Conservation (phyloP, 306 rosid species). For the Alnus rubra region DNA sequence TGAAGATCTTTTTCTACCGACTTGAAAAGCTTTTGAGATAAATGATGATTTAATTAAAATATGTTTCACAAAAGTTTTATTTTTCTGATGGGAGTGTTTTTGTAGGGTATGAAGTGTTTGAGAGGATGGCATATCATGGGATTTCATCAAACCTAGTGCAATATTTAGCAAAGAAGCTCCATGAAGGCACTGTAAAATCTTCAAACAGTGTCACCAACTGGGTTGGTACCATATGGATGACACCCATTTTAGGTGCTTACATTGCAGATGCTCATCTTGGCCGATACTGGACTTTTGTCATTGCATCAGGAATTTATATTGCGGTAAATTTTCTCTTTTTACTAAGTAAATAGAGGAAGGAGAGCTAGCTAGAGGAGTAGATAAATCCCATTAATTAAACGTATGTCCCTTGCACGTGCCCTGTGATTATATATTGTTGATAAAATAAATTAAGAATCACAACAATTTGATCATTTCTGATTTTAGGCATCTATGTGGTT, state of each 20-base stretch:
- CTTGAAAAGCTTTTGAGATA: no score
- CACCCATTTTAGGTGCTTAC: constrained; percentile 63
- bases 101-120: constrained; percentile 68
- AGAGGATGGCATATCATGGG: constrained; percentile 88
- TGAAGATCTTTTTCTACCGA: no score
- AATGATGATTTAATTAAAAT: no score
- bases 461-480: no score
- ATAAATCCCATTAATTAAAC: no score
- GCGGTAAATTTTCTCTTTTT: constrained; percentile 32
- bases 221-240: constrained; percentile 70
- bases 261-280: constrained; percentile 58
- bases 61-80: no score
- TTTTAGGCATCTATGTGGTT: no score
- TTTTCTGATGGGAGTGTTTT: background rate
- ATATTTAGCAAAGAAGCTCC: constrained; percentile 61
- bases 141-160: constrained; percentile 62
- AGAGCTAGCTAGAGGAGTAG: no score
- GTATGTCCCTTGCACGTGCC: no score
- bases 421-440: no score
- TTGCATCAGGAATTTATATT: constrained; percentile 56
- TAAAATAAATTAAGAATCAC: no score
- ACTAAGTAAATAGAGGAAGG: background rate
- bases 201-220: constrained; percentile 72
- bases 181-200: constrained; percentile 67
- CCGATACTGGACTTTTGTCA: constrained; percentile 48